Base-by-base conservation (phyloP, 495 filamentous ascomycete genomes). In the Terfezia boudieri region DNA sequence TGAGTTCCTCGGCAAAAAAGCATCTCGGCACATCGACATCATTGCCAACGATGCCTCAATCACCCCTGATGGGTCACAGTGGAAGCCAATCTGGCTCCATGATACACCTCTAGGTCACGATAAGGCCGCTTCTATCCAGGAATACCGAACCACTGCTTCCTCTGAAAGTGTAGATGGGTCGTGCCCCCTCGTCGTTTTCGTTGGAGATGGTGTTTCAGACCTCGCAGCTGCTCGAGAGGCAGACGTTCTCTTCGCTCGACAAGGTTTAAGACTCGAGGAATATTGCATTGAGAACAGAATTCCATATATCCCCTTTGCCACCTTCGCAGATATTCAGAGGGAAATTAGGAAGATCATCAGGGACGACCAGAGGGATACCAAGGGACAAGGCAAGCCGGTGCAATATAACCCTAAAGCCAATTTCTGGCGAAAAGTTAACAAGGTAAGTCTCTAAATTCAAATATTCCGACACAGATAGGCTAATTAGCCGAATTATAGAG, bases 131-230 rank as follows among this genome's bases (percentile, higher is more conserved):
- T 80, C 75, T 1, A 76, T 86, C 41, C 71, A 75, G 53, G 78
- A 82, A 57, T 79, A 73, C 50, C 72, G 78, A 7, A 63, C 60
- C 10, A 64, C 70, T 38, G 80, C 78, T 0, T 69, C 72, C 37
- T 64, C 74, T 8, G 66, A 70, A 50, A 73, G 71, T 52, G 71
- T 73, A 1, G 74, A 82, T 37, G 76, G 74, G 51, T 76, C 79
- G 12, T 75, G 82, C 49, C 83, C 82, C 8, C 71, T 81, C 1
- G 79, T 86, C 56, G 69, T 86, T 43, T 87, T 86, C 64, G 83
- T 85, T 58, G 82, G 83, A 52, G 83, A 86, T 65, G 83, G 83
- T 2, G 80, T 87, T 14, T 83, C 79, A 8, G 82, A 85, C 60
- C 74, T 86, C 8, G 73, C 82, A 0, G 82, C 82, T 14, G 80